Evolutionary conservation across 2,329 filamentous ascomycete species (phyloP).

Genomic region (Diaporthe sp.): DNA sequence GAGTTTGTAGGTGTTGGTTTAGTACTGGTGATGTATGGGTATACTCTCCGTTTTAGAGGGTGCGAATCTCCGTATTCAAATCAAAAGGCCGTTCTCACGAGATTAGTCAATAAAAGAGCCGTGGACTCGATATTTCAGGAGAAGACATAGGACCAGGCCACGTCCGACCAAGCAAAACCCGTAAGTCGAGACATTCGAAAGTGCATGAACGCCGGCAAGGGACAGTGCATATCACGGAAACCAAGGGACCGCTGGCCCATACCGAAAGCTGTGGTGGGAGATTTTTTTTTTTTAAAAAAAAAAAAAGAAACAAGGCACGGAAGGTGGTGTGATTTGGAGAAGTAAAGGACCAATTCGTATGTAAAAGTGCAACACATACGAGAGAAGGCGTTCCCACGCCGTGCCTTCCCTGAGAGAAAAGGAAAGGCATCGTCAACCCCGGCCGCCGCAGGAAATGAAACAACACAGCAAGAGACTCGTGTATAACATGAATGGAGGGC

Average conservation of each 20-base stretch:
- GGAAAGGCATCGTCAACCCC: too few species aligned
- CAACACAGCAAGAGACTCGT: not conserved
- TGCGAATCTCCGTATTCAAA: too few species aligned
- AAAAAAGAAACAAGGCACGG: too few species aligned
- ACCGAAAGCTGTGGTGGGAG: not conserved
- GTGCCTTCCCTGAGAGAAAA: not conserved
- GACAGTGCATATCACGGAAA: too few species aligned
- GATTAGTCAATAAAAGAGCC: not conserved
- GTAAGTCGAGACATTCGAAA: not conserved
- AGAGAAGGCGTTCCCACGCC: not conserved
- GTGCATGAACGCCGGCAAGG: not conserved
- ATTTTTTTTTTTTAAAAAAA: too few species aligned
- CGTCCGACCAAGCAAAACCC: not conserved
- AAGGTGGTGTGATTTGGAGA: not conserved
- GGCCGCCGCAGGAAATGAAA: too few species aligned
- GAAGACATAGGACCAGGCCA: not conserved
- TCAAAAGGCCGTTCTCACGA: not conserved
- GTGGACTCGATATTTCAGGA: not conserved
- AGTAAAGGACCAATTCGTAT: not conserved
- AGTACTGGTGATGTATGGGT: too few species aligned
- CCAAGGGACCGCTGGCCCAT: not conserved
- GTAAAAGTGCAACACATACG: not conserved
- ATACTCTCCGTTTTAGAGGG: too few species aligned
- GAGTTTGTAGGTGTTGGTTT: too few species aligned
- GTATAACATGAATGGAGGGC: not conserved